Conservation (phyloP, 192 early-diverging fungal genomes). For the Coemansia sp. region DNA sequence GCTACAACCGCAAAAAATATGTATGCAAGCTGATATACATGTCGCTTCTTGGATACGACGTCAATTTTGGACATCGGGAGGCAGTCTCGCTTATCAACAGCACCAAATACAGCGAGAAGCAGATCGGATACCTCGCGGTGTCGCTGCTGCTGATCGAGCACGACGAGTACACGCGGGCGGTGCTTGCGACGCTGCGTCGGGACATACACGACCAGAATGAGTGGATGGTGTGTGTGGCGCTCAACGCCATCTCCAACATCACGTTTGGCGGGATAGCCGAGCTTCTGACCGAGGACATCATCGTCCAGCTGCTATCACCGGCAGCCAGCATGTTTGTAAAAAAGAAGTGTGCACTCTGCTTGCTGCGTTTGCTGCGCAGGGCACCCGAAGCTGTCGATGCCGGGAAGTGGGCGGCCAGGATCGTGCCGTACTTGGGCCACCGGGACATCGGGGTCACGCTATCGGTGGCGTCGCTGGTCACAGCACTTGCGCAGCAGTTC, state of each 20-base stretch:
- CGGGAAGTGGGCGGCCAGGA: constrained; percentile 81
- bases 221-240: constrained; percentile 84
- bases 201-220: constrained; percentile 88
- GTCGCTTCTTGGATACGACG: constrained; percentile 97
- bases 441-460: constrained; percentile 87
- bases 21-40: constrained; percentile 99
- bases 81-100: constrained; percentile 90
- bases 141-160: constrained; percentile 90
- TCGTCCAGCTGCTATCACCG: constrained; percentile 79
- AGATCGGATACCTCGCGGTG: constrained; percentile 96
- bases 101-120: constrained; percentile 94
- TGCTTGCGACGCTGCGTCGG: constrained; percentile 84
- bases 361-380: constrained; percentile 86
- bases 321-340: constrained; percentile 85
- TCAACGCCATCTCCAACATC: constrained; percentile 97
- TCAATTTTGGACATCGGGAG: constrained; percentile 98
- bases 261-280: constrained; percentile 91
- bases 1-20: constrained; percentile 99
- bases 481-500: constrained; percentile 88
- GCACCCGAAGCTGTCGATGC: constrained; percentile 86
- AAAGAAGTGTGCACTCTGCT: constrained; percentile 95
- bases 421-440: constrained; percentile 84
- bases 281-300: constrained; percentile 77
- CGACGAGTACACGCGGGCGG: constrained; percentile 76
- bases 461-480: constrained; percentile 79